A percentile compares a stretch with the other conserved stretches of the same genome.
phyloP scores from a whole-genome alignment of 176 grass and related monocot species.

The Aegilops longissima region DNA sequence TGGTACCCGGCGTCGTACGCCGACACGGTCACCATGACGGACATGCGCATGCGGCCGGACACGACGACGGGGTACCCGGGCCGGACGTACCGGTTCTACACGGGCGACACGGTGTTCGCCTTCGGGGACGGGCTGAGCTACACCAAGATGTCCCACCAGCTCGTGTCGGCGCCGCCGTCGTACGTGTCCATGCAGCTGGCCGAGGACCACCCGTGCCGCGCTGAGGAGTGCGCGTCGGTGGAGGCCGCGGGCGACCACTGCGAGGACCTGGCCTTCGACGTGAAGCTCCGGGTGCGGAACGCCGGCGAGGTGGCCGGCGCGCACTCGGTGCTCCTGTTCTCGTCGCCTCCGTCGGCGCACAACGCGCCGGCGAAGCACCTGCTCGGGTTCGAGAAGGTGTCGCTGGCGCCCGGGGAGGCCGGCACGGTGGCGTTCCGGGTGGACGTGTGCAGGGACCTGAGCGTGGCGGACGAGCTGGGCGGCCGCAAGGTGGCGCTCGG shows the following conservation, averaged over 20 bases:
- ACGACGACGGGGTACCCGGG: constrained; percentile 59
- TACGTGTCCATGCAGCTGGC: constrained; percentile 60
- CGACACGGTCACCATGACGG: constrained; percentile 60
- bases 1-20: constrained; percentile 80
- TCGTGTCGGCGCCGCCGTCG: constrained; percentile 61
- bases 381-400: constrained; percentile 79
- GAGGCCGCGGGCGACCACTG: constrained; percentile 55
- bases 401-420: constrained; percentile 44
- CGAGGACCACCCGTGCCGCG: constrained; percentile 60
- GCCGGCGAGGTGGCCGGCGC: constrained; percentile 40
- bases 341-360: constrained; percentile 74
- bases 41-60: constrained; percentile 92
- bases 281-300: constrained; percentile 61
- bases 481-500: constrained; percentile 76
- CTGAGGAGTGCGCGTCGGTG: constrained; percentile 57
- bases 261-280: constrained; percentile 49
- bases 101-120: constrained; percentile 61
- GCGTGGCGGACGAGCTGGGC: constrained; percentile 81
- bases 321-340: constrained; percentile 88
- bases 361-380: constrained; percentile 78
- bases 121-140: constrained; percentile 98
- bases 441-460: constrained; percentile 90
- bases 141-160: constrained; percentile 51
- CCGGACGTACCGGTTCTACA: constrained; percentile 96
- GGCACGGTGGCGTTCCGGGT: constrained; percentile 67